Percentiles rank a stretch among this genome's conserved stretches.
phyloP scores from a whole-genome alignment of 148 eudicot genomes.

The Spergularia bocconei region DNA sequence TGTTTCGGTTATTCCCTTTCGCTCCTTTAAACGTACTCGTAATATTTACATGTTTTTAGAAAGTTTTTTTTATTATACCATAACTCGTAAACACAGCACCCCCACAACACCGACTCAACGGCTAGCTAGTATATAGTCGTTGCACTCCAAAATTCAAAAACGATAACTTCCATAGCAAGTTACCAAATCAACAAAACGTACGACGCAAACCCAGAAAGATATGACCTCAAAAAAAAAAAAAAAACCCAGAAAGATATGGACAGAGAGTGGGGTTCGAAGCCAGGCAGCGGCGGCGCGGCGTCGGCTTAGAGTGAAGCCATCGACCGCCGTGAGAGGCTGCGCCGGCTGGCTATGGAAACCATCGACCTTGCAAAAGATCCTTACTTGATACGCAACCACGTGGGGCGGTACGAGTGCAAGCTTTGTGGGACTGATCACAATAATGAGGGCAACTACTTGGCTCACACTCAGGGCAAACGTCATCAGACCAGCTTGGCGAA shows the following conservation, averaged over 20 bases:
- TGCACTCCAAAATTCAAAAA: too few relatives aligned
- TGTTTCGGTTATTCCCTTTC: too few relatives aligned
- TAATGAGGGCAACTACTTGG: slow-evolving; percentile 97
- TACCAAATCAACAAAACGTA: too few relatives aligned
- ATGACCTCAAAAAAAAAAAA: too few relatives aligned
- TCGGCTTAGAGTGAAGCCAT: slow-evolving; percentile 90
- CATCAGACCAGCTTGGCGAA: slow-evolving; percentile 97
- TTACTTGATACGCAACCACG: slow-evolving; percentile 95
- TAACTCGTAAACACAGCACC: too few relatives aligned
- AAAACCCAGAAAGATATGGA: slow-evolving; percentile 44
- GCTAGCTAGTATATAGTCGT: too few relatives aligned
- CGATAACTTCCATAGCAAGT: too few relatives aligned
- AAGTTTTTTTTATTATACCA: too few relatives aligned
- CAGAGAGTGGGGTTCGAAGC: slow-evolving; percentile 98
- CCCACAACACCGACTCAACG: too few relatives aligned
- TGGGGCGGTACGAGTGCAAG: slow-evolving; percentile 96
- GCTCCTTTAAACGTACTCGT: too few relatives aligned
- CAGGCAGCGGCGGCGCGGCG: slow-evolving; percentile 99
- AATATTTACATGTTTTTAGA: too few relatives aligned
- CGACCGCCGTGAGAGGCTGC: slow-evolving; percentile 92
- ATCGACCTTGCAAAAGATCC: slow-evolving; percentile 98
- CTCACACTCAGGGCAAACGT: slow-evolving; percentile 94
- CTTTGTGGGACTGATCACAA: slow-evolving; percentile 87
- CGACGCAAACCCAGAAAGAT: background rate
- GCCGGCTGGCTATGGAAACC: slow-evolving; percentile 87